A percentile compares a stretch with the other conserved stretches of the same genome.
Conservation (phyloP, 1,139 yeast species). For the Spencermartinsiella ligniputridi region DNA sequence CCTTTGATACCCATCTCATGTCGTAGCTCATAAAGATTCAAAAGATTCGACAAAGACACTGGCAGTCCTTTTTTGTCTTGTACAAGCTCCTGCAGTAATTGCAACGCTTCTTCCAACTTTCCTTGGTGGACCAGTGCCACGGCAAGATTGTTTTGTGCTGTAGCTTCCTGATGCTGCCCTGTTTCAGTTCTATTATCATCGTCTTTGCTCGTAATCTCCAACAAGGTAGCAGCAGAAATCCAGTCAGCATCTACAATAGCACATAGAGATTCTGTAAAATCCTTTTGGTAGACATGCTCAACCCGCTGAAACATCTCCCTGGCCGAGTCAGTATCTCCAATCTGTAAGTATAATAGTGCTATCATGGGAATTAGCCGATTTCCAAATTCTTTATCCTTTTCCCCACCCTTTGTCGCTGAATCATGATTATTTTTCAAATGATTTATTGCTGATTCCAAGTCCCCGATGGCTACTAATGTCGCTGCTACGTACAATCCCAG, state of each 20-base stretch:
- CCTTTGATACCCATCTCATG: conserved; percentile 20
- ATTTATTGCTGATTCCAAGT: conserved; percentile 30
- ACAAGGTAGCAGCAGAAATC: conserved; percentile 19
- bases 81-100: conserved; percentile 34
- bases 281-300: conserved; percentile 9
- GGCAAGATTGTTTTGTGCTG: conserved; percentile 9
- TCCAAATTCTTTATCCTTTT: conserved; percentile 14
- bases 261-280: conserved; percentile 23
- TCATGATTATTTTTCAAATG: conserved; percentile 26
- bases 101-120: conserved; percentile 42
- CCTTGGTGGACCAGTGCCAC: conserved; percentile 29
- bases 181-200: conserved; percentile 6
- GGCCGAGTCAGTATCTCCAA: conserved; percentile 30
- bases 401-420: conserved; percentile 11
- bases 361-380: conserved; percentile 19
- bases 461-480: conserved; percentile 31
- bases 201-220: conserved; percentile 9
- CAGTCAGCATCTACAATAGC: conserved; percentile 30
- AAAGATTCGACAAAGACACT: conserved; percentile 25
- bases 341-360: conserved; percentile 26
- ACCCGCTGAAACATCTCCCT: conserved; percentile 27
- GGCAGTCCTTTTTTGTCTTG: conserved; percentile 19
- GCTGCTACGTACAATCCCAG: conserved; percentile 33
- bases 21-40: conserved; percentile 28
- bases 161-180: conserved; percentile 24